Base-by-base conservation (phyloP, 305 asterid species). In the Rubia peregrina region DNA sequence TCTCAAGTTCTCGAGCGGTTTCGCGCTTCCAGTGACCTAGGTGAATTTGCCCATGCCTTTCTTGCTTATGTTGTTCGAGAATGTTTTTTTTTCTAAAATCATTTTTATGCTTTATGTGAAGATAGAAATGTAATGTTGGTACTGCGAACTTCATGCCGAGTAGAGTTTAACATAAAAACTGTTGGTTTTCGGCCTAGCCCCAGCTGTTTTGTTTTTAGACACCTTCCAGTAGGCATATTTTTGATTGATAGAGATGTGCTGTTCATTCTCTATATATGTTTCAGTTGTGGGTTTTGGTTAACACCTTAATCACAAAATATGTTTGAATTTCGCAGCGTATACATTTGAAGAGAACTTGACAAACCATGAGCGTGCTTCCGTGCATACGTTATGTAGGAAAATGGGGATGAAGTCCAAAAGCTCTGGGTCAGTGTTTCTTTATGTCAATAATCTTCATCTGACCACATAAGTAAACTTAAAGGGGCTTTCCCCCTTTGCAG, bases 401-500 rank as follows among this genome's bases (percentile, higher is more conserved):
- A 71, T 83, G 88, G 97, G 99, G 36, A 63, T 91, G 88, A 80
- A 73, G 65, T 88, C 97, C 9, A 89, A 87, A 85, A 91, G 95
- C 78, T 65, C 71, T 40, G 96, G 98, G 99, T 94, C 78, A 81
- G 93, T 79, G 44, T 73, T 42, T 48, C 38, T 68, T 24, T 11
- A 14, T 11, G 24, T 24, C 16, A 8, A 6, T 1, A 11, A 6
- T 51, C 9, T 6, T 57, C 30, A 53, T 33, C 14, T 67, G 30
- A 5, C 56, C 44, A 26, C 10, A 48, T 55, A 19, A 21, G 17
- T 9, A 36, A 21, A 36, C 64, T 70, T 77, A 65, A 78, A 70
- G 65, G 56, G 61, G 53, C 44, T 61, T 63, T 48, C 59, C 59
- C 59, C 8, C 65, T 61, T 40, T 86, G 79, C 80, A 94, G 98